These are phyloP conservation scores for Geotrichum restrictum DNA, from an alignment of 1,139 yeast species.

Conservation along the genomic window DNA sequence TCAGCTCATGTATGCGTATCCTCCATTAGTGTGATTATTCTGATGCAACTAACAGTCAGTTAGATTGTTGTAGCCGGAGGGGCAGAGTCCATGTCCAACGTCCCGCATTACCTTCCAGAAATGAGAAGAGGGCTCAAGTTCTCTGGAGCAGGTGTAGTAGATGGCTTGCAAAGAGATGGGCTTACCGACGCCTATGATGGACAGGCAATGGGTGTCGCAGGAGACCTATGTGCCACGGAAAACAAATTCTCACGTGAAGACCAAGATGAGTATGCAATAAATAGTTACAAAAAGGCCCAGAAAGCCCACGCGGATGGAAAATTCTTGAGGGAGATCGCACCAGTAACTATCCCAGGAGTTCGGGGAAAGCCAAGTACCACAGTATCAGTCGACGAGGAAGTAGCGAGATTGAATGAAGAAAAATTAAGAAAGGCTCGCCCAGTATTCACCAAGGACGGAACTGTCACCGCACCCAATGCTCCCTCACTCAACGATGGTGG, in stretches of 20 bases:
- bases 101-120: conserved; percentile 85
- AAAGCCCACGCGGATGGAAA: conserved; percentile 74
- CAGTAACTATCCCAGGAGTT: conserved; percentile 79
- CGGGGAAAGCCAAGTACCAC: conserved; percentile 88
- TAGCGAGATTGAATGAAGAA: conserved; percentile 69
- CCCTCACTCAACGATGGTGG: conserved; percentile 96
- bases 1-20: conserved; percentile 53
- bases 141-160: conserved; percentile 74
- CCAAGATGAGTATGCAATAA: conserved; percentile 86
- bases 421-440: conserved; percentile 80
- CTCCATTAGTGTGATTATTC: background rate
- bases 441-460: conserved; percentile 79
- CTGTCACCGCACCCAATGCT: conserved; percentile 95
- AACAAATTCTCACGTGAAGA: conserved; percentile 60
- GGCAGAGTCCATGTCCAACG: conserved; percentile 94
- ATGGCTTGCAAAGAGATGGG: conserved; percentile 90
- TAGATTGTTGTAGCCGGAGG: conserved; percentile 88
- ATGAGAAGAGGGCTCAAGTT: conserved; percentile 86
- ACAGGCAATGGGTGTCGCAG: conserved; percentile 90
- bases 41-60: background rate
- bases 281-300: conserved; percentile 80
- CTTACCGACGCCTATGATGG: conserved; percentile 83
- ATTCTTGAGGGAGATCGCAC: conserved; percentile 74
- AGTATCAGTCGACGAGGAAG: conserved; percentile 71
- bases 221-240: conserved; percentile 86